A percentile compares a stretch with the other conserved stretches of the same genome.
phyloP scores from a whole-genome alignment of 202 grass and related monocot species.

The Carex arenaria region DNA sequence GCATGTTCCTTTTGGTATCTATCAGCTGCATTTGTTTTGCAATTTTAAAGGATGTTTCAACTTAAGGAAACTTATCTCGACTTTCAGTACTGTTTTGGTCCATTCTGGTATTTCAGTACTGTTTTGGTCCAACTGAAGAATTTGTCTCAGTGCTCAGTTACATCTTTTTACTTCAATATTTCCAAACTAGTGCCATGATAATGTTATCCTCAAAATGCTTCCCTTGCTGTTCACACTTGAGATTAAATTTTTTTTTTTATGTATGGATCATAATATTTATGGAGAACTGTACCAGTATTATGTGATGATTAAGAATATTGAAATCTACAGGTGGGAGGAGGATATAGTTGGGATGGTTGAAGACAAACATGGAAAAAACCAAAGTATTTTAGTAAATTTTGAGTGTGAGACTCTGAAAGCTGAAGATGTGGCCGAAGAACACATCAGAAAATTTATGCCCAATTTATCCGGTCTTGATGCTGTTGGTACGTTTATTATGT shows the following conservation, averaged over 20 bases:
- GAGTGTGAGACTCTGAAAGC: conserved; percentile 79
- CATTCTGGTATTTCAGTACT: neutral
- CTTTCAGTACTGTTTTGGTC: neutral
- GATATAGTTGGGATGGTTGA: conserved; percentile 70
- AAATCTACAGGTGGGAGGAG: conserved; percentile 63
- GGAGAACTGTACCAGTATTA: neutral
- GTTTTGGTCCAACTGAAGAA: neutral
- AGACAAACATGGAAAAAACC: conserved; percentile 48
- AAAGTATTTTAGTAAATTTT: conserved; percentile 54
- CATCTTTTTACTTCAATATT: neutral
- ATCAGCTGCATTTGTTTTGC: neutral
- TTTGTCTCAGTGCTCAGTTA: neutral
- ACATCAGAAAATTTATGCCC: conserved; percentile 76
- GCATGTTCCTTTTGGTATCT: neutral
- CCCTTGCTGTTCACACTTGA: neutral
- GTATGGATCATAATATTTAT: neutral
- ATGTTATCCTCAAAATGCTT: neutral
- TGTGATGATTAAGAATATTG: neutral
- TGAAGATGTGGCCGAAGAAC: conserved; percentile 76
- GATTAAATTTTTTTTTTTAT: neutral
- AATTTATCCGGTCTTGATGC: conserved; percentile 63
- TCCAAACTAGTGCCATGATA: neutral
- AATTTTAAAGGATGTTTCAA: neutral
- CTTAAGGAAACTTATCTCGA: neutral
- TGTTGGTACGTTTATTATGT: conserved; percentile 58